phyloP scores from a whole-genome alignment of 345 rosid species.

The Hirschfeldia incana region DNA sequence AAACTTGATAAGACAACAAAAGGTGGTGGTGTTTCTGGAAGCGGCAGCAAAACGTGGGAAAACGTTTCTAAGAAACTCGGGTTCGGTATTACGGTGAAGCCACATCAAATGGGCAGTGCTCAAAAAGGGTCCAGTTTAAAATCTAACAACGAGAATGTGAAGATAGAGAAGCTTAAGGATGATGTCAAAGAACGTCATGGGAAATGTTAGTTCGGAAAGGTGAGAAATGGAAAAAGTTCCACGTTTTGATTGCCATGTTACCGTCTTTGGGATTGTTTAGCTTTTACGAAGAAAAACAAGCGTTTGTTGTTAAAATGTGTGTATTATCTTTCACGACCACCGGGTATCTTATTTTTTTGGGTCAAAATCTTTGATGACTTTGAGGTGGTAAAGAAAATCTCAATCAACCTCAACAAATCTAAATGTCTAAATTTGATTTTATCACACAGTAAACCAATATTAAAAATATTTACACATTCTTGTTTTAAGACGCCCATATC shows the following conservation, averaged over 20 bases:
- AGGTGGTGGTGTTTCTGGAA: slow-evolving; percentile 13
- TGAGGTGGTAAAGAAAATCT: too few relatives aligned
- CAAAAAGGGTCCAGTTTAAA: not conserved
- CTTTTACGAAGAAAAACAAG: not conserved
- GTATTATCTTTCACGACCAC: not conserved
- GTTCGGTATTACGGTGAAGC: slow-evolving; percentile 37
- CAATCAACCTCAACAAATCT: too few relatives aligned
- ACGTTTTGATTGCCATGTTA: not conserved
- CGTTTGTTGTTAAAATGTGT: not conserved
- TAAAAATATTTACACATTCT: too few relatives aligned
- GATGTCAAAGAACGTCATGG: not conserved
- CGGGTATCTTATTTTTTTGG: too few relatives aligned
- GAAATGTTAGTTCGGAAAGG: not conserved
- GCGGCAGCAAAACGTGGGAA: slow-evolving; percentile 53
- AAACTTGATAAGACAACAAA: slow-evolving; percentile 55
- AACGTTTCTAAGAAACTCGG: slow-evolving; percentile 69
- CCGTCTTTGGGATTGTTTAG: not conserved
- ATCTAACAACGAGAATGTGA: not conserved
- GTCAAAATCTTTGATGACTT: too few relatives aligned
- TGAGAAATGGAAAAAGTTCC: not conserved
- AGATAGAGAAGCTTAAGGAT: not conserved
- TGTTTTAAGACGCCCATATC: too few relatives aligned
- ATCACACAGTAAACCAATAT: too few relatives aligned
- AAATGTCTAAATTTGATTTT: too few relatives aligned
- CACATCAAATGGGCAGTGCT: not conserved